Evolutionary conservation across 192 early-diverging fungal species (phyloP), one percentile per base, ranked within the genome.

Genomic region (Chytriomyces sp.): DNA sequence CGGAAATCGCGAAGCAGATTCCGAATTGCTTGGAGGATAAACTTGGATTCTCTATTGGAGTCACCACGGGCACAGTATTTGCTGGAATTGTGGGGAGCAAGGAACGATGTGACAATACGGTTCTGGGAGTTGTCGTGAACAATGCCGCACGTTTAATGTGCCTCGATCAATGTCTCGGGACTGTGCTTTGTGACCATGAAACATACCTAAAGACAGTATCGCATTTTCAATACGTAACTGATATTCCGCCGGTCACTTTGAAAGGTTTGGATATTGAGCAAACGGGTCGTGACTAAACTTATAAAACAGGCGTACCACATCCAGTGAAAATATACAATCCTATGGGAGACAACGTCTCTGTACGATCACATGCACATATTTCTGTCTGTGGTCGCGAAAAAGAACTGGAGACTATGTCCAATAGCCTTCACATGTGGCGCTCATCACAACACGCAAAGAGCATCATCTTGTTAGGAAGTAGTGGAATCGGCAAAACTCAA

Each of bases 401-500:
- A 25, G 59, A 61, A 61, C 22, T 61, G 30, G 30, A 61, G 17
- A 28, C 25, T 8, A 17, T 61, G 14, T n/a, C 22, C 12, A 19
- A 10, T 17, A 61, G 59, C 33, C 25, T 61, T 7, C 12, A 37
- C 22, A 36, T 61, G 14, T 61, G 59, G 59, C 25, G 59, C 6
- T 61, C 59, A 5, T 12, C 7, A 7, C 25, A 37, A 7, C 22
- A 28, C 59, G 26, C 32, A 61, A 61, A 61, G 33, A 2, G 22
- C 26, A 17, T n/a, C n/a, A 37, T 61, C 38, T 25, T 61, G 32
- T 19, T 61, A 37, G 59, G 59, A 17, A 17, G 12, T 25, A 68
- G 54, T 54, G 66, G 66, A 28, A 68, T 68, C 14, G 66, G 66
- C 32, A 68, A 68, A 52, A 68, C 30, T 36, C 66, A 56, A n/a